A percentile compares a stretch with the other conserved stretches of the same genome.
Evolutionary conservation across 169 alveolate genomes (phyloP).

Genomic region (Plasmodium inui): DNA sequence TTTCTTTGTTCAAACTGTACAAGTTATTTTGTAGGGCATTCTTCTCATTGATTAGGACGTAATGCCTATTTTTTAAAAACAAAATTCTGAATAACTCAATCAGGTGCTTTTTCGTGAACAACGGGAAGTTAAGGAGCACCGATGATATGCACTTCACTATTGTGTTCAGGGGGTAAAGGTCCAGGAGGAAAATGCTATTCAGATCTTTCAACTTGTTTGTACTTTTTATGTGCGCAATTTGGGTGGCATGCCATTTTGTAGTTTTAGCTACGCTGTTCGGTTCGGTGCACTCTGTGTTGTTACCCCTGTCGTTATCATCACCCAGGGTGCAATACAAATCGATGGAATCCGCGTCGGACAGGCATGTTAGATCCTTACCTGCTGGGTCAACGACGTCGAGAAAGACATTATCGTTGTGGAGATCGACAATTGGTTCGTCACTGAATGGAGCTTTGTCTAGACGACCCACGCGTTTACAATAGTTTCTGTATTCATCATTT

Average conservation of each 20-base stretch:
- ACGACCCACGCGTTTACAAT: not conserved
- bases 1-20: slow-evolving; percentile 41
- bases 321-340: not conserved
- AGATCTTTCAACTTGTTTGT: slow-evolving; percentile 31
- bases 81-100: slow-evolving; percentile 23
- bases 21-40: slow-evolving; percentile 29
- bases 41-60: slow-evolving; percentile 28
- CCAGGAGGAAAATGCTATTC: slow-evolving; percentile 18
- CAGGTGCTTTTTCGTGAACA: slow-evolving; percentile 29
- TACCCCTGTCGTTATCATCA: not conserved
- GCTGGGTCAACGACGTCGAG: not conserved
- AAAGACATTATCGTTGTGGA: not conserved
- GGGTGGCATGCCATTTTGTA: not conserved
- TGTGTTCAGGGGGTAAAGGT: slow-evolving; percentile 19
- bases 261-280: not conserved
- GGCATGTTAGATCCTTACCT: not conserved
- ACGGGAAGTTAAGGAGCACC: slow-evolving; percentile 40
- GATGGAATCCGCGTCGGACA: slow-evolving; percentile 18
- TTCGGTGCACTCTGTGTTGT: not conserved
- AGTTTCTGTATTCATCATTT: slow-evolving; percentile 21
- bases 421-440: not conserved
- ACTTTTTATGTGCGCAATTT: slow-evolving; percentile 14
- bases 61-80: slow-evolving; percentile 24
- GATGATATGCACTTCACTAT: slow-evolving; percentile 44
- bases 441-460: not conserved